Evolutionary conservation across 805 yeast species (phyloP).

Genomic region (Cyberlindnera veronae): DNA sequence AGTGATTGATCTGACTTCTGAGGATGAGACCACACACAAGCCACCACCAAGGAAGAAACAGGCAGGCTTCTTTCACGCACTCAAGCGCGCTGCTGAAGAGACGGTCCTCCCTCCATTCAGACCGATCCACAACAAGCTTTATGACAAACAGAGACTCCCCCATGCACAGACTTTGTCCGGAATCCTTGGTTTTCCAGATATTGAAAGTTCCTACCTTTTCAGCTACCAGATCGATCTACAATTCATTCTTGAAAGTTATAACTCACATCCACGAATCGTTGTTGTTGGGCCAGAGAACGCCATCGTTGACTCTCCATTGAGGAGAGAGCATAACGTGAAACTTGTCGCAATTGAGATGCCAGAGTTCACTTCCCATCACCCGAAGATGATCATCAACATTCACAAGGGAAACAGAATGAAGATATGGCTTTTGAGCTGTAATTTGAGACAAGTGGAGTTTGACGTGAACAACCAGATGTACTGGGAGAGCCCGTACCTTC

Average conservation of each 20-base stretch:
- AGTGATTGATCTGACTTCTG: constrained; percentile 4
- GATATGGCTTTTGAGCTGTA: constrained; percentile 57
- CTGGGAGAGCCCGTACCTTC: constrained; percentile 54
- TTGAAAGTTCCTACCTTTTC: constrained; percentile 42
- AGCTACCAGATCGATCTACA: constrained; percentile 45
- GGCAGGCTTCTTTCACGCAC: not conserved
- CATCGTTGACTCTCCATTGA: constrained; percentile 13
- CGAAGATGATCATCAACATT: constrained; percentile 62
- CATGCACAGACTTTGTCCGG: constrained; percentile 28
- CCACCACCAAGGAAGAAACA: not conserved
- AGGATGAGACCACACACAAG: not conserved
- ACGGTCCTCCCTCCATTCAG: constrained; percentile 16
- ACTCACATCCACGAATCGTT: constrained; percentile 16
- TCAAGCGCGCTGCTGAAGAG: not conserved
- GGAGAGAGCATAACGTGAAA: constrained; percentile 2
- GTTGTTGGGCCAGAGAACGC: constrained; percentile 34
- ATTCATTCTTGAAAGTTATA: constrained; percentile 28
- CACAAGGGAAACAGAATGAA: constrained; percentile 39
- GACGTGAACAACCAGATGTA: constrained; percentile 59
- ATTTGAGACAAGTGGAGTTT: constrained; percentile 53
- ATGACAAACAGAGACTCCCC: constrained; percentile 16
- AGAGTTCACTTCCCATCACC: constrained; percentile 53
- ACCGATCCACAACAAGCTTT: constrained; percentile 20
- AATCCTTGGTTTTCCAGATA: constrained; percentile 32
- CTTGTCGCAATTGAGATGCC: constrained; percentile 33